These are phyloP conservation scores for Diaporthe caulivora DNA, from an alignment of 2,329 filamentous ascomycete genomes.

Conservation along the genomic window DNA sequence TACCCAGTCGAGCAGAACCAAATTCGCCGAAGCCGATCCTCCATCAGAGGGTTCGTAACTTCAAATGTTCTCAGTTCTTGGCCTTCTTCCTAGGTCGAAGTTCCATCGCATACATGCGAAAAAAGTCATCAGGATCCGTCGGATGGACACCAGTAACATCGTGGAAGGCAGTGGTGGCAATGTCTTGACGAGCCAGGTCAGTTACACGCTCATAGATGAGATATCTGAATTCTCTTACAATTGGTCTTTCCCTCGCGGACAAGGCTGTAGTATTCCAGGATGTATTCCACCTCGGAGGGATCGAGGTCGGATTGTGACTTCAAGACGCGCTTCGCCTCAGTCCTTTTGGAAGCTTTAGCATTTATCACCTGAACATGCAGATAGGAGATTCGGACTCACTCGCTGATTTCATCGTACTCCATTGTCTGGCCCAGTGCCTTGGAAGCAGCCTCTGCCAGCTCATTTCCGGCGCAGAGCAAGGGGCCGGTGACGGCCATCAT, in stretches of 20 bases:
- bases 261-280: not conserved
- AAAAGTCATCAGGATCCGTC: constrained; percentile 61
- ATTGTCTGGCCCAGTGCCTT: not conserved
- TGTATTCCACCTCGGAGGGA: not conserved
- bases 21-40: not conserved
- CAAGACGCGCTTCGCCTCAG: not conserved
- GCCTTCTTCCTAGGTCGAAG: constrained; percentile 53
- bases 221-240: not conserved
- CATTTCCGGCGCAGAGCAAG: constrained; percentile 50
- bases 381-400: not conserved
- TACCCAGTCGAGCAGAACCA: not conserved
- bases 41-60: not conserved
- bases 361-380: not conserved
- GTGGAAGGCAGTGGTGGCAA: constrained; percentile 51
- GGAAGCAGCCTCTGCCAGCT: not conserved
- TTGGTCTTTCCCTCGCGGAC: not conserved
- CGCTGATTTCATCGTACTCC: not conserved
- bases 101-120: constrained; percentile 57
- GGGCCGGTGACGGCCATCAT: constrained; percentile 65
- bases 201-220: not conserved
- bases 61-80: not conserved
- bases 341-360: not conserved
- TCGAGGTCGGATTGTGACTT: not conserved
- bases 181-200: not conserved
- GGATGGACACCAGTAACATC: constrained; percentile 61